Evolutionary conservation across 1,284 basidiomycete species (phyloP), one percentile per base, ranked within the genome.

Genomic region (Ganoderma leucocontextum): DNA sequence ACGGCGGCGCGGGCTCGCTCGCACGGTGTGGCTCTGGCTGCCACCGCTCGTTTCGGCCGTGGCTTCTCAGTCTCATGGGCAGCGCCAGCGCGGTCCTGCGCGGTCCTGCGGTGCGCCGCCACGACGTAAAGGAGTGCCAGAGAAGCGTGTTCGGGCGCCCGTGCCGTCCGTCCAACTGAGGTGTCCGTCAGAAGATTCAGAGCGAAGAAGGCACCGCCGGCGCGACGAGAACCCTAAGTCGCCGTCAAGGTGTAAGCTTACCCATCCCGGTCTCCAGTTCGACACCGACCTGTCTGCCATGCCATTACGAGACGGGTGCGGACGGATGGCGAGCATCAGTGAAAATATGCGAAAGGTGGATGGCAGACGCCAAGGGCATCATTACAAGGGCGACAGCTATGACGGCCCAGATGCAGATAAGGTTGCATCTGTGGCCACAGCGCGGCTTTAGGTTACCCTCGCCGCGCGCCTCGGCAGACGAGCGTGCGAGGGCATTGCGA

Each of bases 21-120:
- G 65, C 68, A 68, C 63, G 62, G 33, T 65, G 63, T 66, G 68
- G 66, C 66, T 63, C 59, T 53, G 66, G 64, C 66, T 63, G 59
- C 57, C 49, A 33, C 53, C 57, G 42, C 47, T 15, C 38, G 47
- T 55, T 64, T 47, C 47, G 64, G 52, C 61, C 47, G 39, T 55
- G 44, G 68, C 66, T 68, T 72, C 68, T 63, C 66, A 64, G 47
- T 58, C 66, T 22, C 36, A 22, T 36, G 22, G 58, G 36, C 35
- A 12, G 15, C 35, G 29, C 17, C n/a, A 36, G 35, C 36, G 57
- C 57, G 38, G 57, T 19, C 63, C 41, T 61, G 62, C 42, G 60
- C 42, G 60, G 60, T 12, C 61, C 55, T 65, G 66, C 49, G 62
- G 64, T 66, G 42, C 47, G 49, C 61, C 62, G 58, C n/a, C 59